Base-by-base conservation (phyloP, 2,329 filamentous ascomycete genomes). In the Botrytis aclada region DNA sequence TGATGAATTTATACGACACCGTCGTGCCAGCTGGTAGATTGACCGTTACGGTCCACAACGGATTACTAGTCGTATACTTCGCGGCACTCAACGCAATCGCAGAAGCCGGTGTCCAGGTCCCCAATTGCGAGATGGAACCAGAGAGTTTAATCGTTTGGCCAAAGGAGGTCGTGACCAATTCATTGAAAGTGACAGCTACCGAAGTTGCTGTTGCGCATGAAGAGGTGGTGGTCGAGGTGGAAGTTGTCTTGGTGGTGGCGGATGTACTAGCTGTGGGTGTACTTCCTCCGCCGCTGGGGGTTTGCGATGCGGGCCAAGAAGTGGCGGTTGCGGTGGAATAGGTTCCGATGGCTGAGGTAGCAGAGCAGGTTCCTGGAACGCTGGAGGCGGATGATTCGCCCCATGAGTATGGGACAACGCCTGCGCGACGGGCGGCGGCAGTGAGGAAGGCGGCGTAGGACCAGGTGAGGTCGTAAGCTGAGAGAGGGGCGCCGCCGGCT, bases 371-470 rank as follows among this genome's bases (percentile, higher is more conserved):
- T 2, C 81, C 76, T 0, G 89, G 88, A 0, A 90, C 81, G 0
- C 83, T 83, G 73, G 84, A 85, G 4, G 84, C 84, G 9, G 83
- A 78, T 62, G 81, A 75, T 41, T 82, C 84, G 6, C 84, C 84
- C 89, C 90, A 92, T 9, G 88, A 86, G 1, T 85, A 82, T 1
- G 89, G 89, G 14, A 89, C 81, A 25, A 86, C 78, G 32, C 85
- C 85, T 64, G 85, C 85, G 64, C 90, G 86, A 54, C 90, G 86
- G 60, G 85, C 85, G 37, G 84, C 82, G n/a, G 87, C 87, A 0
- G 90, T 91, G 64, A 93, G 82, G 81, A 93, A 90, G 0, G 90
- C 86, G 1, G 90, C 90, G 76, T 93, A 93, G 0, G 90, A 92
- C 91, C 91, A 93, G 4, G 91, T 93, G 41, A 93, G 83, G 75